Percentiles rank a stretch among this genome's conserved stretches.
phyloP scores from a whole-genome alignment of 495 filamentous ascomycete genomes.

The Aspergillus diversus region DNA sequence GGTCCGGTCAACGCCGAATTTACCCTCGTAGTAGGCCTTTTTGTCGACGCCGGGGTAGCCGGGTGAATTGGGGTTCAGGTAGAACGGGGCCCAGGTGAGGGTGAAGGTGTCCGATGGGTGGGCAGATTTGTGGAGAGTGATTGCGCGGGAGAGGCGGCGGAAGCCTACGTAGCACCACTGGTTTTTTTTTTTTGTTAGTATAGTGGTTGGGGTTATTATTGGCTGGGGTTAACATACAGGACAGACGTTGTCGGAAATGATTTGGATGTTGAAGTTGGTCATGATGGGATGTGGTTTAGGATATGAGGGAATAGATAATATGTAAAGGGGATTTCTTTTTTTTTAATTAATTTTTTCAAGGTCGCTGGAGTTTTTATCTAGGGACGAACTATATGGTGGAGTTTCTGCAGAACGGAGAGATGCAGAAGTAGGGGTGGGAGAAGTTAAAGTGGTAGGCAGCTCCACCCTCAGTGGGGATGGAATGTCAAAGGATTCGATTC shows the following conservation, averaged over 20 bases:
- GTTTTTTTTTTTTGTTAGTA: constrained; percentile 21
- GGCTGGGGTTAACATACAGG: constrained; percentile 52
- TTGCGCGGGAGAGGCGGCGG: constrained; percentile 70
- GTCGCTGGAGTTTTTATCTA: too few species aligned
- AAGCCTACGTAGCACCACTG: constrained; percentile 83
- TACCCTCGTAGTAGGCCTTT: constrained; percentile 50
- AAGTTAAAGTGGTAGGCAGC: not conserved
- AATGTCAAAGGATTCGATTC: not conserved
- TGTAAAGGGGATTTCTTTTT: too few species aligned
- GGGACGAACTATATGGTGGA: too few species aligned
- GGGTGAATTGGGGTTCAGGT: constrained; percentile 71
- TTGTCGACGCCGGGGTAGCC: constrained; percentile 60
- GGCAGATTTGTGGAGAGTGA: constrained; percentile 61
- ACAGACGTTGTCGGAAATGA: constrained; percentile 78
- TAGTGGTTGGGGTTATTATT: constrained; percentile 15
- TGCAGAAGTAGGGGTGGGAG: not conserved
- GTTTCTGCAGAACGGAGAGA: not conserved
- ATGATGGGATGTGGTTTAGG: constrained; percentile 45
- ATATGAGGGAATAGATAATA: not conserved
- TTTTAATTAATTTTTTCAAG: too few species aligned
- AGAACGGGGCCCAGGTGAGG: constrained; percentile 76
- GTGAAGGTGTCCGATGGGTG: constrained; percentile 71
- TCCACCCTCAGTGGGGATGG: not conserved
- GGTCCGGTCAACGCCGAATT: constrained; percentile 64
- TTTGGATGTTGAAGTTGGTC: constrained; percentile 76